Base-by-base conservation (phyloP, 108 stramenopile species). In the Skeletonema tropicum region DNA sequence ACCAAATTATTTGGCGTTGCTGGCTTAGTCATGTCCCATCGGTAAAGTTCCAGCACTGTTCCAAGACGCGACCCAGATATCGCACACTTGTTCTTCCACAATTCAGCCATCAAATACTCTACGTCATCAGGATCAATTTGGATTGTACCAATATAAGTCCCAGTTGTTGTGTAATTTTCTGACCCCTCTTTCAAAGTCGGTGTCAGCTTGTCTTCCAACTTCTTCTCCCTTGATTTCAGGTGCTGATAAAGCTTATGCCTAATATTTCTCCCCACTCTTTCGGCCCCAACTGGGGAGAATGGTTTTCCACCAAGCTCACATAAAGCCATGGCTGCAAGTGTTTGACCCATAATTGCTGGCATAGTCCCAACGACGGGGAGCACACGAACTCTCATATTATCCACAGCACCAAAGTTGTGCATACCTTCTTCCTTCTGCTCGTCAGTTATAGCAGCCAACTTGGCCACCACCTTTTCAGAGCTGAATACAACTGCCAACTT, bases 311-410 rank as follows among this genome's bases (percentile, higher is more conserved):
- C 98, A n/a, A 98, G 64, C 65, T 96, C 90, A 73, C 97, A 98
- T 31, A 99, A 70, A 8, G 92, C 90, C 76, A 90, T 77, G 15
- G 96, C 85, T 4, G 98, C 97, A 67, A 97, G 74, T 6, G 95
- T 79, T 68, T 96, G 96, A 59, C 98, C 98, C 91, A 98, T 97
- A 62, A 99, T 93, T 33, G 97, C 97, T 13, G 98, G 98, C 82
- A 95, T 85, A 8, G 98, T 97, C 11, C 98, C 98, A 38, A 99
- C 76, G 0, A 99, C 98, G 2, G 98, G 98, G 31, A 99, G 70
- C 30, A 99, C 95, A 4, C 98, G 92, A n/a, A 99, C 89, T 32
- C 98, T 80, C 90, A 99, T 97, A 23, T 93, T 91, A 38, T 93
- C 94, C 57, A 98, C 92, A 6, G 95, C 93, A 26, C 98, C 98